Conservation (phyloP, 2,329 filamentous ascomycete genomes). For the Cryphonectria naterciae region DNA sequence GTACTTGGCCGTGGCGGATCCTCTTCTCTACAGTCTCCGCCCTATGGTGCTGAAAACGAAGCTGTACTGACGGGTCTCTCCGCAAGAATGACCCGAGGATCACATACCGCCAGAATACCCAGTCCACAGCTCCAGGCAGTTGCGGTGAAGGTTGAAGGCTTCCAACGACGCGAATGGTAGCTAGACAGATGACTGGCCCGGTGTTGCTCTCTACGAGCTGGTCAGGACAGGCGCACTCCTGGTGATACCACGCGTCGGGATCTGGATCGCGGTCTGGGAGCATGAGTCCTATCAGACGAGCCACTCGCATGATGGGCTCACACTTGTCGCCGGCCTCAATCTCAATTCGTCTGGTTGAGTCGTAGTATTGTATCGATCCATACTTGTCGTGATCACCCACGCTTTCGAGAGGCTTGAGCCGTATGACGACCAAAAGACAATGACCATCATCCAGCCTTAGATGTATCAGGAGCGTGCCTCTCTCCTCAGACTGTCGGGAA, state of each 20-base stretch:
- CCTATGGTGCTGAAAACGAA: slow-evolving; percentile 8
- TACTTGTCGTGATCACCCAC: not conserved
- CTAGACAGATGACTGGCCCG: slow-evolving; percentile 16
- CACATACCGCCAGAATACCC: slow-evolving; percentile 17
- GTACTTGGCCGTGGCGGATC: slow-evolving; percentile 19
- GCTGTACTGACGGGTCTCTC: slow-evolving; percentile 2
- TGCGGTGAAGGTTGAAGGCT: not conserved
- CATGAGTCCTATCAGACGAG: not conserved
- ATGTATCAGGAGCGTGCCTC: slow-evolving; percentile 13
- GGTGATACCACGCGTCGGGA: not conserved
- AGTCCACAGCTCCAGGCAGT: slow-evolving; percentile 11
- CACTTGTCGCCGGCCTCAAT: not conserved
- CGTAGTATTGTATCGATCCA: not conserved
- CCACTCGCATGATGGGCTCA: not conserved
- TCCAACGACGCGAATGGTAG: slow-evolving; percentile 17
- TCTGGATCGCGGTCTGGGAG: not conserved
- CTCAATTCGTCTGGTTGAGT: not conserved
- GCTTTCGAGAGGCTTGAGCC: not conserved
- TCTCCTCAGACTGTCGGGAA: not conserved
- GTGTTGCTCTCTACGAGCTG: slow-evolving; percentile 6
- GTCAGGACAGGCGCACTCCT: slow-evolving; percentile 17
- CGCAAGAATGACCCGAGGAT: slow-evolving; percentile 12
- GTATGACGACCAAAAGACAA: not conserved
- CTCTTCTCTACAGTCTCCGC: not conserved
- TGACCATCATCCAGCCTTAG: slow-evolving; percentile 5